phyloP scores from a whole-genome alignment of 2,329 filamentous ascomycete species.

The Didymosphaeria variabile region DNA sequence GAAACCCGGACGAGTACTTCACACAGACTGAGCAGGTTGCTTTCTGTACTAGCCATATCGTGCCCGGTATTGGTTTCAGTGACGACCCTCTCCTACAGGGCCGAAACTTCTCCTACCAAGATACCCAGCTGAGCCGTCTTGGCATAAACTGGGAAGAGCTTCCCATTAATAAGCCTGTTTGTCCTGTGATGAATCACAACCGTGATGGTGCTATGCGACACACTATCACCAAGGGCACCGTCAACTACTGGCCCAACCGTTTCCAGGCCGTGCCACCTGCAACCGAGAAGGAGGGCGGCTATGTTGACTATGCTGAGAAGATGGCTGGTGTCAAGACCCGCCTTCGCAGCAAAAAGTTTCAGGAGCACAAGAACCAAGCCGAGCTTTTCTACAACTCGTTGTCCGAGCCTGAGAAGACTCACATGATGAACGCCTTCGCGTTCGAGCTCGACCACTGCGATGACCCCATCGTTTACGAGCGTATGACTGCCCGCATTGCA shows the following conservation, averaged over 20 bases:
- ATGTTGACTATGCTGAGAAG: conserved; percentile 72
- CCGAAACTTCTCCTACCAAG: conserved; percentile 73
- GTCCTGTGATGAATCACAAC: conserved; percentile 78
- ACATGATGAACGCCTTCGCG: conserved; percentile 67
- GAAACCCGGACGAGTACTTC: conserved; percentile 83
- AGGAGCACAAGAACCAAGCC: conserved; percentile 79
- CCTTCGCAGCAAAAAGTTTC: conserved; percentile 75
- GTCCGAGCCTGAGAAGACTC: conserved; percentile 70
- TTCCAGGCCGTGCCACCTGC: conserved; percentile 71
- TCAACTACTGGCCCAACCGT: conserved; percentile 84
- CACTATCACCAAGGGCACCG: conserved; percentile 74
- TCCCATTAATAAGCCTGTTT: conserved; percentile 79
- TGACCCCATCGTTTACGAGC: conserved; percentile 77
- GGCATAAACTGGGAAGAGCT: conserved; percentile 80
- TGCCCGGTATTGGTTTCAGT: conserved; percentile 80
- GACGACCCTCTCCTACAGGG: conserved; percentile 79
- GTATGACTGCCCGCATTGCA: conserved; percentile 71
- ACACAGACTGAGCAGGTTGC: conserved; percentile 83
- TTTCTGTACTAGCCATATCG: conserved; percentile 82
- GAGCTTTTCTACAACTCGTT: conserved; percentile 86
- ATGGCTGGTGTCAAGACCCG: conserved; percentile 75
- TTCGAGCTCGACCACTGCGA: conserved; percentile 86
- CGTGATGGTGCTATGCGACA: conserved; percentile 78
- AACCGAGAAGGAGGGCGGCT: conserved; percentile 69
- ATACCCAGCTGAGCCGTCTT: conserved; percentile 74